These are phyloP conservation scores for Yamadazyma atlantica DNA, from an alignment of 1,139 yeast species.

Conservation along the genomic window DNA sequence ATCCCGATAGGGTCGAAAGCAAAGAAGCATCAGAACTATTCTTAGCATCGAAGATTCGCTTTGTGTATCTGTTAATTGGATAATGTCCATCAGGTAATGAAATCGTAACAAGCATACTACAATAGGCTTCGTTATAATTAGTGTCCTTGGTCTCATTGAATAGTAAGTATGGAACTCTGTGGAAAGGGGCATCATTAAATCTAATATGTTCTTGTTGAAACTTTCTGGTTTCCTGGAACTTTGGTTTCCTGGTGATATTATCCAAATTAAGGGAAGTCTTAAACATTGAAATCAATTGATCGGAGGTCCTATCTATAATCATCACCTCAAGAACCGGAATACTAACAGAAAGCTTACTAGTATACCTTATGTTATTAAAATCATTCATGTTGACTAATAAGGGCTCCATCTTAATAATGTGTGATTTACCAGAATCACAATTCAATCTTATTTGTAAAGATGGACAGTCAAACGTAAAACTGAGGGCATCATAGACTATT, in stretches of 20 bases:
- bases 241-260: conserved; percentile 56
- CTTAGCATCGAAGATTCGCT: conserved; percentile 3
- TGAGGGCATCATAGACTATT: conserved; percentile 65
- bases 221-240: conserved; percentile 45
- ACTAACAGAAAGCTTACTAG: conserved; percentile 50
- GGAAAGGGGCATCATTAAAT: conserved; percentile 79
- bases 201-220: conserved; percentile 67
- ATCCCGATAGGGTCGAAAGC: conserved; percentile 2
- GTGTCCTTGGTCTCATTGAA: conserved; percentile 46
- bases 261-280: conserved; percentile 60
- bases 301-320: conserved; percentile 23
- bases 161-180: conserved; percentile 71
- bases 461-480: conserved; percentile 51
- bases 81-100: conserved; percentile 65
- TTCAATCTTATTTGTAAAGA: conserved; percentile 25
- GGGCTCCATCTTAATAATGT: conserved; percentile 28
- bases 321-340: conserved; percentile 46
- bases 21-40: conserved; percentile 3
- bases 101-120: conserved; percentile 59
- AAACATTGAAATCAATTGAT: conserved; percentile 29
- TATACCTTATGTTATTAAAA: conserved; percentile 65
- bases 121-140: conserved; percentile 46
- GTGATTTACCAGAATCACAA: conserved; percentile 12
- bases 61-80: conserved; percentile 45
- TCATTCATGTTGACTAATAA: conserved; percentile 60